Evolutionary conservation across 163 green algal species (phyloP), one percentile per base, ranked within the genome.

Genomic region (Volvox carteri): DNA sequence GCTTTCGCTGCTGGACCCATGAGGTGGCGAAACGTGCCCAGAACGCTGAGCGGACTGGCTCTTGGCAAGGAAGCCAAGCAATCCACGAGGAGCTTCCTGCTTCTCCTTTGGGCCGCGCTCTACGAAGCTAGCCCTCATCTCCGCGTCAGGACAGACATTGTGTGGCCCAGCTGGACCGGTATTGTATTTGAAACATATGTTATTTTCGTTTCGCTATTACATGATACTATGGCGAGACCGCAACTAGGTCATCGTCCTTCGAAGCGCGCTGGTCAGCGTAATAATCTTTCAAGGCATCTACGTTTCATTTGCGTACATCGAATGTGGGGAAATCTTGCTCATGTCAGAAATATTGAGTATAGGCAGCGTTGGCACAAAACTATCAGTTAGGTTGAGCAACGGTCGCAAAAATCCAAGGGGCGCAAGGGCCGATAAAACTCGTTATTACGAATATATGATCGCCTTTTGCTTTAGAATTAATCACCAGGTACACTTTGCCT

Each of bases 31-130:
- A 5, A 44, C n/a, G n/a, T 35, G 39, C 39, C 56, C 70, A 1
- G 70, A 37, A 41, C 4, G 7, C 41, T n/a, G 44, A 42, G 44
- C 28, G 1, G 73, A 11, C 37, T 68, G 76, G 9, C 52, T 60
- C 41, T 35, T 76, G 4, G 77, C 30, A 35, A 86, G 39, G 9
- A 77, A 50, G 41, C 78, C 78, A 41, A 86, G 28, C 39, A 86
- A 42, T 73, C 33, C 19, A 0, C 76, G 7, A 85, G 48, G 70
- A 78, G 70, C 39, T 9, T 41, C 39, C 11, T 16, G 39, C 18
- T 30, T 37, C 70, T 78, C 39, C 39, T 21, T 39, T 18, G 70
- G 14, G 39, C 21, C 39, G 23, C 39, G 70, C 37, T 56, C 39
- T 21, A 30, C 16, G 39, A 33, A 52, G 41, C 70, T 78, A 39